Evolutionary conservation across 805 yeast genomes (phyloP), one percentile per base, ranked within the genome.

Genomic region (Metschnikowia shivogae): DNA sequence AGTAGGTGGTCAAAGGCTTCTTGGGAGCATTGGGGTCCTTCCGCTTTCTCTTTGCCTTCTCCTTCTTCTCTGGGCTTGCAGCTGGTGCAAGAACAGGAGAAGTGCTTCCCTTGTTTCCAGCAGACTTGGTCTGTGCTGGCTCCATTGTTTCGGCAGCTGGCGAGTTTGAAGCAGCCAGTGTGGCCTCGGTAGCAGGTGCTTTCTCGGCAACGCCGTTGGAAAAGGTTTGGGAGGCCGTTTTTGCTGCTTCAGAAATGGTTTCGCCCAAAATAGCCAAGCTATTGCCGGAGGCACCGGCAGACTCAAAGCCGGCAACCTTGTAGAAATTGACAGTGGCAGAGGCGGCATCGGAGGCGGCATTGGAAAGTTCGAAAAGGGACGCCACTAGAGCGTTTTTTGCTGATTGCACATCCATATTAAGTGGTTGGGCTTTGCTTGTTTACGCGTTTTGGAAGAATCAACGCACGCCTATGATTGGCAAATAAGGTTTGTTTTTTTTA

Each of bases 21-120:
- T 87, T 89, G 48, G 99, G 99, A 36, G 96, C 97, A 59, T 86
- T 84, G 42, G 97, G 97, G 66, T 92, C 98, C 56, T 67, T 73
- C 57, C 72, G 74, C 57, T 68, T 72, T 57, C 77, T 80, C 67
- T 79, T 83, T 46, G 64, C 65, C 54, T 70, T 73, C 63, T 73
- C 73, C 6, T 46, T 44, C 39, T 43, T 44, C n/a, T 43, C 46
- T 19, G 44, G 14, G 39, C 39, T 39, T 19, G 31, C 50, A 19
- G 34, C 37, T 7, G 40, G 35, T 17, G 36, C 34, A 6, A 26
- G 31, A 19, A 20, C 28, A 6, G 42, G 26, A n/a, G 27, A n/a
- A 14, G 14, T n/a, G n/a, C 6, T 11, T 6, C 33, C 8, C 26
- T 22, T 22, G 8, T 22, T 22, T 22, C 8, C 26, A 22, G 26